Evolutionary conservation across 139 green algal species (phyloP).

Genomic region (Coelastrella sp.): DNA sequence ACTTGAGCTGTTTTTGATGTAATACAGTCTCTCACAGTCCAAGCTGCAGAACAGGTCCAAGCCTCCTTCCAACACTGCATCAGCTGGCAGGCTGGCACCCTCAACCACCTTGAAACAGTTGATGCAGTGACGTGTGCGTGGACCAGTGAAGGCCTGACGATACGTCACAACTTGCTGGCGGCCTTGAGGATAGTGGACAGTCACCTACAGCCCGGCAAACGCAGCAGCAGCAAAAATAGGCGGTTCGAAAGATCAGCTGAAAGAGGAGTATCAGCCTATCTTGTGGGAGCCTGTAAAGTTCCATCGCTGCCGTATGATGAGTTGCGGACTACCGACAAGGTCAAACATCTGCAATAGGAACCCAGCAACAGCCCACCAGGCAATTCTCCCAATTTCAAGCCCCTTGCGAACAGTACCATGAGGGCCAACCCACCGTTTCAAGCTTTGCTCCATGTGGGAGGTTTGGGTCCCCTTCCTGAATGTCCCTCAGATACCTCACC

Average conservation of each 20-base stretch:
- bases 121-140: conserved; percentile 70
- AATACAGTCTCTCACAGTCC: conserved; percentile 77
- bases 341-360: no score
- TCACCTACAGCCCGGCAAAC: conserved; percentile 35
- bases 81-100: conserved; percentile 36
- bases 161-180: conserved; percentile 51
- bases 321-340: no score
- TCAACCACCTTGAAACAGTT: conserved; percentile 65
- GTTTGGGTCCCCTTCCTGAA: conserved; percentile 14
- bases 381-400: background rate
- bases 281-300: no score
- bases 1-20: conserved; percentile 62
- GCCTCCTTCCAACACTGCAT: conserved; percentile 59
- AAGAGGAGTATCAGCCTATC: background rate
- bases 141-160: conserved; percentile 70
- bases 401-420: background rate
- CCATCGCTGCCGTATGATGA: no score
- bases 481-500: conserved; percentile 52
- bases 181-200: conserved; percentile 36
- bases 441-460: conserved; percentile 24
- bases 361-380: no score
- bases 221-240: conserved; percentile 50
- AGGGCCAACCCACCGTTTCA: background rate
- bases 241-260: no score
- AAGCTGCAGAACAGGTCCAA: conserved; percentile 76